Evolutionary conservation across 345 rosid species (phyloP).

Genomic region (Moringa oleifera): DNA sequence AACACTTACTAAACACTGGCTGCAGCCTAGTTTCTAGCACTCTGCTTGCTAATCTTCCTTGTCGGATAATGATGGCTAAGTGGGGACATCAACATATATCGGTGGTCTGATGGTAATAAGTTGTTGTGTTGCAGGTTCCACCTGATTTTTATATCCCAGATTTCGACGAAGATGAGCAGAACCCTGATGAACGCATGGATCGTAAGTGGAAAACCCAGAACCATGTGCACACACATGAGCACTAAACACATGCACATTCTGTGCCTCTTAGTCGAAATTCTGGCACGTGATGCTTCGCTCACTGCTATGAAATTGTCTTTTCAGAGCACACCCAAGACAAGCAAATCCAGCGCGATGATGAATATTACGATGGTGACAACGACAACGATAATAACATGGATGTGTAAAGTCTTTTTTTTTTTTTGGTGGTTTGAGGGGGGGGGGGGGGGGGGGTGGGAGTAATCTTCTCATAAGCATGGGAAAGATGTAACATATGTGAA

Average conservation of each 20-base stretch:
- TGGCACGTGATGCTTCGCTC: neutral
- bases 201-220: slow-evolving; percentile 49
- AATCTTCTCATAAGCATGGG: too few relatives aligned
- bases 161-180: slow-evolving; percentile 84
- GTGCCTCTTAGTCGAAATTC: neutral
- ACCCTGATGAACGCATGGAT: slow-evolving; percentile 78
- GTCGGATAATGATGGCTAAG: too few relatives aligned
- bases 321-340: slow-evolving; percentile 86
- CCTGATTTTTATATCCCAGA: slow-evolving; percentile 94
- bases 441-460: too few relatives aligned
- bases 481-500: too few relatives aligned
- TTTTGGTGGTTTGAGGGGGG: too few relatives aligned
- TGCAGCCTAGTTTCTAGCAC: too few relatives aligned
- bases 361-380: slow-evolving; percentile 79
- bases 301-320: slow-evolving; percentile 7
- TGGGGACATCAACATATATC: neutral
- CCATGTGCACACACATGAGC: neutral
- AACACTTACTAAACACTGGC: too few relatives aligned
- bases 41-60: too few relatives aligned
- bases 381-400: slow-evolving; percentile 68
- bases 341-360: slow-evolving; percentile 87
- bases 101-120: neutral
- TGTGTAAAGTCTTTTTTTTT: too few relatives aligned
- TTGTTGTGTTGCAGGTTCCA: slow-evolving; percentile 57
- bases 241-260: neutral